These are phyloP conservation scores for Phytophthora sansomeana DNA, from an alignment of 352 stramenopile genomes.

Conservation along the genomic window DNA sequence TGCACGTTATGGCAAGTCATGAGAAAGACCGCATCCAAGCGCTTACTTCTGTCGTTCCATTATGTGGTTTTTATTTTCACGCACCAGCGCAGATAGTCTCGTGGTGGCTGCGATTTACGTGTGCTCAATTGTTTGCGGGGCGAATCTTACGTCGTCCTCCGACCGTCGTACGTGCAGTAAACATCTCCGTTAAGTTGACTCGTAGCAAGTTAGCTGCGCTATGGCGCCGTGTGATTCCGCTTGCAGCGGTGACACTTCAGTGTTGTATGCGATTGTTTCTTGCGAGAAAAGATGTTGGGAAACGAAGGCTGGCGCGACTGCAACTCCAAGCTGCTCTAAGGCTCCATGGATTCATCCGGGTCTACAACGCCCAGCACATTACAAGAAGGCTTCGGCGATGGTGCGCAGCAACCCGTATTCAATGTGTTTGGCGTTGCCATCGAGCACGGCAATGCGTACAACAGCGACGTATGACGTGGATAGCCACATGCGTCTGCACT, in stretches of 20 bases:
- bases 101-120: conserved; percentile 52
- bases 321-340: conserved; percentile 30
- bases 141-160: conserved; percentile 54
- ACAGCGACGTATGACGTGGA: conserved; percentile 24
- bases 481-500: conserved; percentile 27
- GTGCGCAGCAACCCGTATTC: conserved; percentile 45
- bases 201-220: conserved; percentile 25
- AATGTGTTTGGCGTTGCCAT: conserved; percentile 58
- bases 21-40: neutral
- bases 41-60: conserved; percentile 13
- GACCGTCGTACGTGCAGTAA: conserved; percentile 41
- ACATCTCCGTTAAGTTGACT: conserved; percentile 49
- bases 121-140: conserved; percentile 21
- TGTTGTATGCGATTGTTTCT: conserved; percentile 39
- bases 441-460: conserved; percentile 32
- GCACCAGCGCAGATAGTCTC: conserved; percentile 47
- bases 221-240: conserved; percentile 31
- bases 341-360: conserved; percentile 60
- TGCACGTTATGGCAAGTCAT: neutral
- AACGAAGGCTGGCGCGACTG: conserved; percentile 27
- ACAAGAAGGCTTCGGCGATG: conserved; percentile 34
- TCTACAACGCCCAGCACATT: conserved; percentile 42
- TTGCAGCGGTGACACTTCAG: conserved; percentile 47
- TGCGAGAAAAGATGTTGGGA: conserved; percentile 35
- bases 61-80: conserved; percentile 34